Conservation (phyloP, 192 early-diverging fungal species). For the Anaeromyces robustus region DNA sequence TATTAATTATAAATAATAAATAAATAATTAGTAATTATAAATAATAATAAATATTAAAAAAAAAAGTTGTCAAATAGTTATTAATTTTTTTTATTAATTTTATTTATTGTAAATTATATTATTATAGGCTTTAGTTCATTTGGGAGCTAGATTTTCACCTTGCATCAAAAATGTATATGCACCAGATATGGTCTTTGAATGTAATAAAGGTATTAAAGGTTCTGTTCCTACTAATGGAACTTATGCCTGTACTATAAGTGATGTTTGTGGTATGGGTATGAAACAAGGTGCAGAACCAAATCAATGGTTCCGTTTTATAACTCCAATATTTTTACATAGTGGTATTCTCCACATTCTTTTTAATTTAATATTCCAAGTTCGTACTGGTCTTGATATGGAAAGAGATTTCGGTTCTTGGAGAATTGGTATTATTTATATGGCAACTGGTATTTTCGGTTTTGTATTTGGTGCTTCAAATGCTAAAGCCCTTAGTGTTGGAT, state of each 20-base stretch:
- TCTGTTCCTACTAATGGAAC: neutral
- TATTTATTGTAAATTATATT: too few relatives aligned
- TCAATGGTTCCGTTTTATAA: constrained; percentile 68
- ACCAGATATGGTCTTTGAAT: neutral
- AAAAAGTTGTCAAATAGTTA: too few relatives aligned
- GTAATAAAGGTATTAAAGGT: neutral
- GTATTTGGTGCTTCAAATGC: constrained; percentile 59
- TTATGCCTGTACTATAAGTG: constrained; percentile 29
- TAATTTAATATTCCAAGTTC: constrained; percentile 57
- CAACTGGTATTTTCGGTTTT: constrained; percentile 61
- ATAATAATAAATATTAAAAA: too few relatives aligned
- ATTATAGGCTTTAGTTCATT: constrained; percentile 35
- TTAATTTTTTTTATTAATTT: too few relatives aligned
- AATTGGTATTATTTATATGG: constrained; percentile 54
- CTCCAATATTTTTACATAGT: constrained; percentile 67
- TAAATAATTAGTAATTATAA: too few relatives aligned
- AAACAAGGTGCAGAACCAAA: constrained; percentile 23
- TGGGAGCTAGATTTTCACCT: constrained; percentile 62
- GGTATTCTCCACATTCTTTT: constrained; percentile 62
- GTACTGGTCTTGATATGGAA: constrained; percentile 57
- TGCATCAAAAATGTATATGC: constrained; percentile 42
- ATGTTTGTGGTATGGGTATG: constrained; percentile 40
- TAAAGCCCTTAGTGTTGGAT: constrained; percentile 32
- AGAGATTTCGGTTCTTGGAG: constrained; percentile 57
- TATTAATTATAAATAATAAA: too few relatives aligned